A percentile compares a stretch with the other conserved stretches of the same genome.
These are phyloP conservation scores for Aquilaria sinensis DNA, from an alignment of 345 rosid genomes.

Conservation along the genomic window DNA sequence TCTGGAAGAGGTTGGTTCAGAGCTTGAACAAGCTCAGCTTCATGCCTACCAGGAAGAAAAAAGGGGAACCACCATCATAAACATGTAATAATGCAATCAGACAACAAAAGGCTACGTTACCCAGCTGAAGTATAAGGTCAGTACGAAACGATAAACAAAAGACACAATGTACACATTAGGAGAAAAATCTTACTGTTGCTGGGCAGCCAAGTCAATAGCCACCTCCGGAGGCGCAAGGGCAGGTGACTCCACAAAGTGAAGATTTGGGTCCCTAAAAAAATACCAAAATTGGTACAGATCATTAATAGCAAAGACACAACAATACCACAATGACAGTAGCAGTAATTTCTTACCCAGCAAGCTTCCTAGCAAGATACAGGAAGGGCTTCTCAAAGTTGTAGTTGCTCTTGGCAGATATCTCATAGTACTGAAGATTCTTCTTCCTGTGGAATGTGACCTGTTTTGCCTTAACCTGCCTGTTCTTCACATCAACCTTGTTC, in stretches of 20 bases:
- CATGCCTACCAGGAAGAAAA: conserved; percentile 46
- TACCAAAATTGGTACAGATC: not conserved
- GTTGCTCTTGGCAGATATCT: conserved; percentile 93
- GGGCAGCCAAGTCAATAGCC: conserved; percentile 69
- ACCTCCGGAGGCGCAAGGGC: conserved; percentile 97
- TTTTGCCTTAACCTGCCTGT: conserved; percentile 93
- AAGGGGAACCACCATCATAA: not conserved
- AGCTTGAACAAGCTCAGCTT: conserved; percentile 66
- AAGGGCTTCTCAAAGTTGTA: conserved; percentile 93
- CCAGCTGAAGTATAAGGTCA: no score
- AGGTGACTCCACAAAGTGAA: conserved; percentile 93
- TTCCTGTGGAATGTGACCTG: conserved; percentile 92
- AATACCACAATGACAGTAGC: not conserved
- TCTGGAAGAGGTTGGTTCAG: conserved; percentile 59
- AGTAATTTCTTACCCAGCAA: conserved; percentile 55
- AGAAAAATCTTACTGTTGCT: conserved; percentile 60
- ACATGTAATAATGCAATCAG: no score
- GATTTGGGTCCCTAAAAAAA: conserved; percentile 52
- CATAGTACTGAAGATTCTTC: conserved; percentile 89
- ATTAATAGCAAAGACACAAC: not conserved
- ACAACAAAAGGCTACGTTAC: no score
- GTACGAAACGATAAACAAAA: no score
- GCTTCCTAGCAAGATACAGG: conserved; percentile 82
- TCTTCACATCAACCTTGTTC: conserved; percentile 92
- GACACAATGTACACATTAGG: no score